Percentiles rank a stretch among this genome's conserved stretches.
phyloP scores from a whole-genome alignment of 2,329 filamentous ascomycete species.

The Alternaria panax region DNA sequence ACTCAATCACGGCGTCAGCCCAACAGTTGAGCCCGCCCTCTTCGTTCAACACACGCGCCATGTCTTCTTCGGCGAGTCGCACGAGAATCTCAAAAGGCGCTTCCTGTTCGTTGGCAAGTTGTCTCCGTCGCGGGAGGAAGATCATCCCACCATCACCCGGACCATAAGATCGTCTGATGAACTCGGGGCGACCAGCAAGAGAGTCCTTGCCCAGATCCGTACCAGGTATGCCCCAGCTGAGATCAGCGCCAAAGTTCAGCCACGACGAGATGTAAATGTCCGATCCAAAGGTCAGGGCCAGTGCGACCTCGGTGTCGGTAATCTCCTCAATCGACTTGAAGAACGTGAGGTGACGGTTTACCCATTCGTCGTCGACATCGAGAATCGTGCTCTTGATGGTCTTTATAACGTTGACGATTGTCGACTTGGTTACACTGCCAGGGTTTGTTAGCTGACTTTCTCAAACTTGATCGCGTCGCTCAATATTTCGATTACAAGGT shows the following conservation, averaged over 20 bases:
- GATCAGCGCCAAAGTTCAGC: conserved; percentile 45
- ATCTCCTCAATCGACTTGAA: conserved; percentile 41
- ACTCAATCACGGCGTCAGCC: conserved; percentile 39
- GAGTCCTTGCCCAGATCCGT: conserved; percentile 33
- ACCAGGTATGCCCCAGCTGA: conserved; percentile 46
- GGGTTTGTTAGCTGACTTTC: conserved; percentile 22
- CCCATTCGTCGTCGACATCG: conserved; percentile 43
- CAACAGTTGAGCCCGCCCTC: conserved; percentile 39
- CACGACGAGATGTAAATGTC: conserved; percentile 48
- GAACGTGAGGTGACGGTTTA: conserved; percentile 38
- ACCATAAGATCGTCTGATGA: conserved; percentile 41
- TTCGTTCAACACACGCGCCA: conserved; percentile 40
- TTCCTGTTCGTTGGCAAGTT: conserved; percentile 29
- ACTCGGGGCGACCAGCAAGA: conserved; percentile 42
- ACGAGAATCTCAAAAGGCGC: conserved; percentile 47
- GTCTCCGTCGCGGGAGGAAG: conserved; percentile 42
- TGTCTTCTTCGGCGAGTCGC: conserved; percentile 44
- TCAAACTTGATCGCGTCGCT: neutral
- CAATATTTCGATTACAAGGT: conserved; percentile 9
- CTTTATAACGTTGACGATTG: conserved; percentile 38
- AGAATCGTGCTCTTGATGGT: conserved; percentile 38
- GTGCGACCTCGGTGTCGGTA: conserved; percentile 39
- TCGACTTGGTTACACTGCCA: conserved; percentile 40
- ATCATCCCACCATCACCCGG: conserved; percentile 46
- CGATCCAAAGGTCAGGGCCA: conserved; percentile 39